These are phyloP conservation scores for Tritrichomonas musculus DNA, from an alignment of 208 protist species.

Conservation along the genomic window DNA sequence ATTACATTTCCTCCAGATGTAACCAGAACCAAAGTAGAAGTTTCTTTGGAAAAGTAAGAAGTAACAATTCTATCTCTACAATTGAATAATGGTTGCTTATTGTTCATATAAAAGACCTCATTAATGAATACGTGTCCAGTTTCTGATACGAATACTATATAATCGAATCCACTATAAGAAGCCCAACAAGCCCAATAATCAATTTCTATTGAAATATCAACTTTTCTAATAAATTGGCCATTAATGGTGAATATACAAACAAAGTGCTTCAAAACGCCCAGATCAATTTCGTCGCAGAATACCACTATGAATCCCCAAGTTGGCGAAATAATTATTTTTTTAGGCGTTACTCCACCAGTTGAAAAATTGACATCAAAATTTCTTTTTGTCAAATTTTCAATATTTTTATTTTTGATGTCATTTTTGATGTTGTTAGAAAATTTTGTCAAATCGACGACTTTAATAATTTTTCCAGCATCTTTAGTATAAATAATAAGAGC, in stretches of 20 bases:
- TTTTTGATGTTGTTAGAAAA: too few species aligned
- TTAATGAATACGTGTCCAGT: neutral
- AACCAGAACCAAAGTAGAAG: neutral
- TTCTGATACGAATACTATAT: neutral
- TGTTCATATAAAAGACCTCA: neutral
- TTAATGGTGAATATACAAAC: neutral
- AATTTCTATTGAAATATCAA: neutral
- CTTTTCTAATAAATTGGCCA: neutral
- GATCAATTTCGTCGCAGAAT: neutral
- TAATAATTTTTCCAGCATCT: neutral
- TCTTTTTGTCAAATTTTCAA: too few species aligned
- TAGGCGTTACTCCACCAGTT: neutral
- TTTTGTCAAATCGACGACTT: too few species aligned
- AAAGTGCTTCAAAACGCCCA: neutral
- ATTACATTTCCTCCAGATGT: neutral
- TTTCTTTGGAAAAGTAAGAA: neutral
- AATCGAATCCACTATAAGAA: neutral
- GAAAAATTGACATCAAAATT: neutral
- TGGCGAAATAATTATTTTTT: neutral
- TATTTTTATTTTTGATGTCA: too few species aligned
- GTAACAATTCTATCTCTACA: neutral
- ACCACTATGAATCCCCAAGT: constrained; percentile 5
- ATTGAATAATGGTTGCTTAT: neutral
- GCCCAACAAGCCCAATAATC: neutral
- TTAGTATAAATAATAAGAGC: neutral